These are phyloP conservation scores for Sonneratia alba DNA, from an alignment of 345 rosid species.

Conservation along the genomic window DNA sequence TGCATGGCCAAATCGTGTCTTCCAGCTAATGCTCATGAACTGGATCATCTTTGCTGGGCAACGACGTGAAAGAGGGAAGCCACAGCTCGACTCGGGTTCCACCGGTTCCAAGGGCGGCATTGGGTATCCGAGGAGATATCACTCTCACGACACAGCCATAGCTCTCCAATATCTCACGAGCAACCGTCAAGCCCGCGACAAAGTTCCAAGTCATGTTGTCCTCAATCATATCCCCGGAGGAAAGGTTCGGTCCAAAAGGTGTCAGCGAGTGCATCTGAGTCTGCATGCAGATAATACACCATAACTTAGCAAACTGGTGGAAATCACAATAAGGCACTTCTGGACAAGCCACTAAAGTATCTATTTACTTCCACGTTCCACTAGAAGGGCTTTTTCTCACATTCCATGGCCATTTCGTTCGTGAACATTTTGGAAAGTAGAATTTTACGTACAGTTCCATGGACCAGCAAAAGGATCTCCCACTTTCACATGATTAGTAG, in stretches of 20 bases:
- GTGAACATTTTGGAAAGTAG: no score
- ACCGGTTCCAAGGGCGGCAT: conserved; percentile 69
- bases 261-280: conserved; percentile 80
- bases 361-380: neutral
- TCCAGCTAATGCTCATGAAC: neutral
- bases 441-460: no score
- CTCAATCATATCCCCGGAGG: conserved; percentile 64
- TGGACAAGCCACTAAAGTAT: neutral
- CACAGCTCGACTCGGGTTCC: conserved; percentile 85
- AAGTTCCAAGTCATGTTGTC: conserved; percentile 99
- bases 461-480: no score
- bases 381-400: neutral
- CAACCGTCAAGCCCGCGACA: conserved; percentile 78
- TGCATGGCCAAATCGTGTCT: neutral
- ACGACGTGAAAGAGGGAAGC: conserved; percentile 53
- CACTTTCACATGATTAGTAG: neutral
- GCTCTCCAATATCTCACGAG: conserved; percentile 84
- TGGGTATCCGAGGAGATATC: conserved; percentile 55
- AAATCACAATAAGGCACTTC: neutral
- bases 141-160: conserved; percentile 80
- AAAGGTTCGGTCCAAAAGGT: conserved; percentile 75
- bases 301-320: neutral
- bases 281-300: conserved; percentile 31
- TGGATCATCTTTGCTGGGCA: neutral
- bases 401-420: neutral